phyloP scores from a whole-genome alignment of 2,329 filamentous ascomycete genomes.

The Macrophomina pseudophaseolina region DNA sequence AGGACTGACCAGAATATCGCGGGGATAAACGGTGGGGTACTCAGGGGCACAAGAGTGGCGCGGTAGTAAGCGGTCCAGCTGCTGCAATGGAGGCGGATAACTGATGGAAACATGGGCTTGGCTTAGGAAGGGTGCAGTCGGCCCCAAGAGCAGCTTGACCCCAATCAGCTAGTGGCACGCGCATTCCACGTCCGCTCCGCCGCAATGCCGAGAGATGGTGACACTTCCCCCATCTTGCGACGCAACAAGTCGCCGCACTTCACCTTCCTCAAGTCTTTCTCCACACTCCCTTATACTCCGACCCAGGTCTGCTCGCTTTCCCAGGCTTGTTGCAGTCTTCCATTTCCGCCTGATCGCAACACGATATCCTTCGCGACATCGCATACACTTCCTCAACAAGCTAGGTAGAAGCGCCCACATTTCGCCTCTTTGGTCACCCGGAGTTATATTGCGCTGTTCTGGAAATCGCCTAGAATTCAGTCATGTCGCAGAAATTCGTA shows the following conservation, averaged over 20 bases:
- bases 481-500: constrained; percentile 17
- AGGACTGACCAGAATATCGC: no score
- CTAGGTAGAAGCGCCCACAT: background rate
- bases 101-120: background rate
- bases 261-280: background rate
- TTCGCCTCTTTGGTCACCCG: background rate
- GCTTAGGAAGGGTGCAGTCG: background rate
- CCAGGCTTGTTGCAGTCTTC: background rate
- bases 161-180: constrained; percentile 9
- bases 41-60: no score
- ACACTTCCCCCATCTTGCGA: constrained; percentile 20
- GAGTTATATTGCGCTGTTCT: background rate
- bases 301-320: background rate
- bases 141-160: constrained; percentile 17
- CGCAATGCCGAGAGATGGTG: constrained; percentile 22
- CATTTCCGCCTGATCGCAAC: background rate
- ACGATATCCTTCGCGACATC: background rate
- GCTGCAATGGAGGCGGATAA: background rate
- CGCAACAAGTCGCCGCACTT: background rate
- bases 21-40: no score
- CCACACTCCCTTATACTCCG: background rate
- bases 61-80: no score
- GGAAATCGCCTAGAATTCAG: background rate
- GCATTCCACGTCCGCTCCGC: constrained; percentile 16
- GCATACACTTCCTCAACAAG: background rate